phyloP scores from a whole-genome alignment of 2,329 filamentous ascomycete genomes.

The Colletotrichum magnum region DNA sequence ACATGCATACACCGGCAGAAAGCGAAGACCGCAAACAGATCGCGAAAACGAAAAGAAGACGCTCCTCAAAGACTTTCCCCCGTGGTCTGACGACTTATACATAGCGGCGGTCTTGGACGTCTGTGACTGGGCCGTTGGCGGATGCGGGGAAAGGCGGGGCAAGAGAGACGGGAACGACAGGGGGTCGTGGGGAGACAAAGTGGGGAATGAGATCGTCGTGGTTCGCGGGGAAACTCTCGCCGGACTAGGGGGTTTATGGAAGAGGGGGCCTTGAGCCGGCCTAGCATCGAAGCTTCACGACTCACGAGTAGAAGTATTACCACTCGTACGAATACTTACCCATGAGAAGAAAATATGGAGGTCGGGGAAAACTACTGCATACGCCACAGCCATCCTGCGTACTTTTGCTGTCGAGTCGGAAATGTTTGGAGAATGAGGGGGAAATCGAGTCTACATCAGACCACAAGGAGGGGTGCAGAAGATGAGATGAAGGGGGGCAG shows the following conservation, averaged over 20 bases:
- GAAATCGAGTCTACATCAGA: neutral
- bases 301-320: too few species aligned
- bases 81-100: slow-evolving; percentile 5
- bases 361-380: neutral
- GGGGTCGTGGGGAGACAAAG: neutral
- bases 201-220: slow-evolving; percentile 23
- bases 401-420: too few species aligned
- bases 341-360: neutral
- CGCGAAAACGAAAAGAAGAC: neutral
- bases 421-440: slow-evolving; percentile 21
- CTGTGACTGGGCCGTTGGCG: slow-evolving; percentile 21
- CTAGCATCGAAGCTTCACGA: neutral
- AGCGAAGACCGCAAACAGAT: neutral
- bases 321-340: neutral
- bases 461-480: neutral
- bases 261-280: neutral
- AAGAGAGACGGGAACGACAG: neutral
- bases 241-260: slow-evolving; percentile 5
- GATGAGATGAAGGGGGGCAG: neutral
- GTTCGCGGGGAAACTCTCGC: slow-evolving; percentile 39
- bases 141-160: neutral
- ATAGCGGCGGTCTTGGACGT: slow-evolving; percentile 34
- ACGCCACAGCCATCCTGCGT: too few species aligned
- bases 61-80: too few species aligned
- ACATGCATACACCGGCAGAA: neutral